Evolutionary conservation across 177 flowering plant genomes (phyloP).

Genomic region (Vitis hybrid): DNA sequence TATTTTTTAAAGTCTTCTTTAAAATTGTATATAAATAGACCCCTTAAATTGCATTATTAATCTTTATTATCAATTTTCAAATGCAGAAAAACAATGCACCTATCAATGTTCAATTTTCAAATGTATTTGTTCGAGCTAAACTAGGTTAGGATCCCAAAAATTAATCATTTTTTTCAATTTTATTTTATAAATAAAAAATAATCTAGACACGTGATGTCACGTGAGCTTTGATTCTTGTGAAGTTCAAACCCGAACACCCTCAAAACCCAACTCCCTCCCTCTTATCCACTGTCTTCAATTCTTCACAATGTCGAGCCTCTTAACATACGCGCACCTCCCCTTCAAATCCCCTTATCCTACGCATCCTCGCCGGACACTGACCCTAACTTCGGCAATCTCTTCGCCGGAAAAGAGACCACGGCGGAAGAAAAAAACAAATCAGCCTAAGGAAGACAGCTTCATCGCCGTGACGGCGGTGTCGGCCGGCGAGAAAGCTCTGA

Average conservation of each 20-base stretch:
- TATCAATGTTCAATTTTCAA: no score
- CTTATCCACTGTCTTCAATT: neutral
- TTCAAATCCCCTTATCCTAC: constrained; percentile 7
- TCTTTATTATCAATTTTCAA: no score
- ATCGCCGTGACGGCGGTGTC: constrained; percentile 21
- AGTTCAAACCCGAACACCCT: constrained; percentile 2
- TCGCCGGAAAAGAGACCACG: constrained; percentile 41
- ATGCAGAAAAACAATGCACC: no score
- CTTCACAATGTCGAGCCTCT: constrained; percentile 14
- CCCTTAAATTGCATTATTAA: no score
- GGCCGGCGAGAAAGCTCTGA: constrained; percentile 65
- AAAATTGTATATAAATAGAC: no score
- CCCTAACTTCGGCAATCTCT: constrained; percentile 30
- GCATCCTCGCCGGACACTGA: constrained; percentile 11
- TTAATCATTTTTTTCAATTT: no score
- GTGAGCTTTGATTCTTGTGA: no score
- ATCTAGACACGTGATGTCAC: no score
- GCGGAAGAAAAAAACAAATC: constrained; percentile 28
- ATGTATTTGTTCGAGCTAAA: no score
- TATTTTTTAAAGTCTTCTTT: no score
- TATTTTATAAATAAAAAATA: no score
- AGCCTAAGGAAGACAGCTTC: constrained; percentile 23
- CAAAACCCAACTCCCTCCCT: constrained; percentile 3
- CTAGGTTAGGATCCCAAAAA: no score
- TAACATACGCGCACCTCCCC: constrained; percentile 6